A percentile compares a stretch with the other conserved stretches of the same genome.
Conservation (phyloP, 257 asterid species). For the Primulina tabacum region DNA sequence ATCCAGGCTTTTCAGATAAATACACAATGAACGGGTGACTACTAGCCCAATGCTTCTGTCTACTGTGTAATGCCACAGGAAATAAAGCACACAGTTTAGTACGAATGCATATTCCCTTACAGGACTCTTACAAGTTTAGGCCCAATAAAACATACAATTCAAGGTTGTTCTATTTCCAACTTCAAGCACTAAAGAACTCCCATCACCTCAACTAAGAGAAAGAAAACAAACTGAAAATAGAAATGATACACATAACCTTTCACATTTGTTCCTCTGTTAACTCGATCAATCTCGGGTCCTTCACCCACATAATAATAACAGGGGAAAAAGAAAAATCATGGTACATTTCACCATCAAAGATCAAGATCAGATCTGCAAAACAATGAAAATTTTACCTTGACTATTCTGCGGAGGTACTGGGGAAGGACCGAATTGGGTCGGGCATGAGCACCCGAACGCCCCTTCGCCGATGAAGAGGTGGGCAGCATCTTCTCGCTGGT, state of each 20-base stretch:
- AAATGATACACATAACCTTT: slow-evolving; percentile 12
- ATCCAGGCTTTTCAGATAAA: background rate
- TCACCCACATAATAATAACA: slow-evolving; percentile 4
- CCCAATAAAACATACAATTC: background rate
- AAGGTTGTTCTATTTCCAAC: background rate
- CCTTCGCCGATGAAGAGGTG: slow-evolving; percentile 62
- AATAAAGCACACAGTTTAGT: background rate
- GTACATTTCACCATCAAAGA: slow-evolving; percentile 14
- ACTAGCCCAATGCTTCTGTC: background rate
- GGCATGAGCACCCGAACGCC: slow-evolving; percentile 58
- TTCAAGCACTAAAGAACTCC: slow-evolving; percentile 10
- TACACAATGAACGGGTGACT: background rate
- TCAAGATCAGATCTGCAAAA: slow-evolving; percentile 41
- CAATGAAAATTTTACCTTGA: slow-evolving; percentile 55
- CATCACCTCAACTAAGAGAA: background rate
- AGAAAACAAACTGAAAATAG: slow-evolving; percentile 14
- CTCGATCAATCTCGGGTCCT: slow-evolving; percentile 2
- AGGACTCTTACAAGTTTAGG: too few species aligned
- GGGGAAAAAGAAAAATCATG: background rate
- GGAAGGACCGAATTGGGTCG: slow-evolving; percentile 75
- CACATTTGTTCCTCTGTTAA: slow-evolving; percentile 7
- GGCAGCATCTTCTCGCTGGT: slow-evolving; percentile 55
- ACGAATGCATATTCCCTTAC: background rate
- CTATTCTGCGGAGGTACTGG: slow-evolving; percentile 83
- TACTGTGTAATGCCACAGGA: too few species aligned